Conservation (phyloP, 257 asterid species). For the Solanum boliviense region DNA sequence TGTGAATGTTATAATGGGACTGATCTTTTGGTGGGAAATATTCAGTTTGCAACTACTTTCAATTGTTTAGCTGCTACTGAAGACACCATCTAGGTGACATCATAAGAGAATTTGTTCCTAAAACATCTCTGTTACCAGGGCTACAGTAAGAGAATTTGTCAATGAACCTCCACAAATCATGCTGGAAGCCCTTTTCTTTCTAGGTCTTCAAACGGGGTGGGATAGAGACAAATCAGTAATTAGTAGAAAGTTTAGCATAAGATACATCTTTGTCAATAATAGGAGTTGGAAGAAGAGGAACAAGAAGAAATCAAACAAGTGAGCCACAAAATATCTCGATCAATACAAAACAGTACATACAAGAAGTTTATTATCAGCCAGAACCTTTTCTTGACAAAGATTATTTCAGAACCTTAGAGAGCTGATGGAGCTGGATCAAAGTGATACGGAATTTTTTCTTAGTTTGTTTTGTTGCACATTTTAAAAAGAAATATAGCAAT, state of each 20-base stretch:
- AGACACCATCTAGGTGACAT: neutral
- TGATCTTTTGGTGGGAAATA: neutral
- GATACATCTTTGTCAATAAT: neutral
- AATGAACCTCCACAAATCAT: neutral
- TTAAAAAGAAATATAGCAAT: neutral
- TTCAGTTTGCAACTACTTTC: neutral
- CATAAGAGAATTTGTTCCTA: neutral
- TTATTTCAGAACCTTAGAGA: neutral
- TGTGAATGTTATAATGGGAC: neutral
- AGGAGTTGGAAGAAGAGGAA: neutral
- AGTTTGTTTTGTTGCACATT: neutral
- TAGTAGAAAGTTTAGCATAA: neutral
- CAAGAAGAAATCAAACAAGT: neutral
- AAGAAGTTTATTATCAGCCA: neutral
- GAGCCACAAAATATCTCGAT: neutral
- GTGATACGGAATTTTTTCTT: neutral
- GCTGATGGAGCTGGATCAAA: conserved; percentile 23
- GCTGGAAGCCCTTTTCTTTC: neutral
- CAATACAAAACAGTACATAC: neutral
- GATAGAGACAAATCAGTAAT: neutral
- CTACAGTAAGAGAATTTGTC: neutral
- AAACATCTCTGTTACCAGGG: neutral
- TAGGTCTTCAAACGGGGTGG: neutral
- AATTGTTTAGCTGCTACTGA: neutral
- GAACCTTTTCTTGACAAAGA: neutral